Base-by-base conservation (phyloP, 139 green algal genomes). In the Tetraselmis chui region DNA sequence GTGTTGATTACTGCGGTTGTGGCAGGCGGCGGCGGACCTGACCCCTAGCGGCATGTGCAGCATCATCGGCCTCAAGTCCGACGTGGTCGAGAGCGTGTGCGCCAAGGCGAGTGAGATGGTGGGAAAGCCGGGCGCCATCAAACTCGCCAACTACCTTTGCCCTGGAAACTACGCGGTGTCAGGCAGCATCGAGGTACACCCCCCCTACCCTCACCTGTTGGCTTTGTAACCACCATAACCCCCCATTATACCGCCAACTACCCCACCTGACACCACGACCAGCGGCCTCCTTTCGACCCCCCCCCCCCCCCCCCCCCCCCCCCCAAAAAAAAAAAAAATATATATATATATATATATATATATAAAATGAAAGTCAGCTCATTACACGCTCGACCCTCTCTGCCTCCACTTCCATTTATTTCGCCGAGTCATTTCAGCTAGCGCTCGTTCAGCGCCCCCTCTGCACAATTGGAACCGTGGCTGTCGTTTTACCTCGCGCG, bases 91-190 rank as follows among this genome's bases (percentile, higher is more conserved):
- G 76, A 5, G 18, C 28, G 11, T 79, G 2, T 79, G 76, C 28
- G 27, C 28, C 76, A 29, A 27, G 28, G 76, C 45, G 45, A 67
- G 45, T 18, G 45, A 67, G 45, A 67, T 67, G 45, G 45, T 67
- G 45, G 45, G 45, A 5, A 5, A 67, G 45, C 11, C 23, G 76
- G 74, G 26, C 74, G 74, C 74, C 25, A 29, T 29, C 26, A 77
- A 93, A 82, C 98, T 99, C 77, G 97, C 97, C 85, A 99, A 99
- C 93, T 99, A 90, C 88, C 90, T 99, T 31, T 99, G 96, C 92
- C 89, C 91, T 24, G 97, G 97, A 82, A 99, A 99, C 92, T 99
- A 99, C 82, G 97, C 95, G 0, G 94, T 99, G 27, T 96, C 89
- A 0, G 97, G 97, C 31, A 90, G 89, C 81, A 90, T 96, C 75